These are phyloP conservation scores for Aaosphaeria pasadenensis DNA, from an alignment of 2,329 filamentous ascomycete genomes.

Conservation along the genomic window DNA sequence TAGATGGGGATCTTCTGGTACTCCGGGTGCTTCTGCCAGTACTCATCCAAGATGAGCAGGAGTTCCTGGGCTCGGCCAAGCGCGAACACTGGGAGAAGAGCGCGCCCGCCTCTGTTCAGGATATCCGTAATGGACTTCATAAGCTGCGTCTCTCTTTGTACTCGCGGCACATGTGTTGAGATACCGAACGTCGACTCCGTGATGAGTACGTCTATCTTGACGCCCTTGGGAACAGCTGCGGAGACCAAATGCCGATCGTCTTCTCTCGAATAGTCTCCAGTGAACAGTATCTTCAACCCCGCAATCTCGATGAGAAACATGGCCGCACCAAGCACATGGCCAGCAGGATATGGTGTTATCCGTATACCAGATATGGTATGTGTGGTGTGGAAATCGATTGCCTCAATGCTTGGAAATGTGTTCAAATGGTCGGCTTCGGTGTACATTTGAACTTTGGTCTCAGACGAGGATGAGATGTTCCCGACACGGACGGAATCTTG, in stretches of 20 bases:
- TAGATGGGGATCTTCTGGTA: constrained; percentile 93
- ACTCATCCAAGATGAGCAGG: constrained; percentile 91
- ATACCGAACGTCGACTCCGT: constrained; percentile 98
- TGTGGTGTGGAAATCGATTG: constrained; percentile 97
- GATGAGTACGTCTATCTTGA: constrained; percentile 94
- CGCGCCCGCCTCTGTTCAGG: constrained; percentile 85
- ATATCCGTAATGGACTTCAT: constrained; percentile 95
- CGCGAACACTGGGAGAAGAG: constrained; percentile 92
- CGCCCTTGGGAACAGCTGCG: constrained; percentile 79
- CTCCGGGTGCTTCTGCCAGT: constrained; percentile 87
- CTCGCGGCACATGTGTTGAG: constrained; percentile 83
- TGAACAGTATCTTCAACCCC: constrained; percentile 94
- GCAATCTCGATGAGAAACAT: constrained; percentile 99
- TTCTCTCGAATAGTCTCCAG: constrained; percentile 94
- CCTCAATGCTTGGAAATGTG: constrained; percentile 91
- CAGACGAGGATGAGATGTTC: constrained; percentile 63
- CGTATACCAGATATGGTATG: constrained; percentile 95
- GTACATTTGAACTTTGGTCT: constrained; percentile 70
- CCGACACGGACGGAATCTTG: constrained; percentile 91
- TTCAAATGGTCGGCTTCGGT: constrained; percentile 93
- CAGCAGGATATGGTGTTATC: constrained; percentile 94
- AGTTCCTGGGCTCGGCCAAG: constrained; percentile 92
- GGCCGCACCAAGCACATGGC: constrained; percentile 94
- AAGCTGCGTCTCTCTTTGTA: constrained; percentile 87
- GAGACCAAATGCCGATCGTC: constrained; percentile 95